Evolutionary conservation across 345 rosid species (phyloP).

Genomic region (Populus deltoides): DNA sequence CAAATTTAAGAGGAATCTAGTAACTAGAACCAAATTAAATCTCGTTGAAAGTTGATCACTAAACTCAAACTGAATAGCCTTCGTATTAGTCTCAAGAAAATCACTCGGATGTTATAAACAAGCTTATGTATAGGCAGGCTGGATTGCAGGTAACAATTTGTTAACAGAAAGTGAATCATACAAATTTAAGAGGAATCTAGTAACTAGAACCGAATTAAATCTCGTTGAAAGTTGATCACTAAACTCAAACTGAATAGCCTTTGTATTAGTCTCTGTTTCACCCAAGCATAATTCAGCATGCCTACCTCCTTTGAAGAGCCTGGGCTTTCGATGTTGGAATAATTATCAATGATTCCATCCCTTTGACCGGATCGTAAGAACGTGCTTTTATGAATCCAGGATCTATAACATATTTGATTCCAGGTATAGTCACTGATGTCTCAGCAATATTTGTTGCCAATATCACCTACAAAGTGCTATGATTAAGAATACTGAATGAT

Average conservation of each 20-base stretch:
- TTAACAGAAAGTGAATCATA: not conserved
- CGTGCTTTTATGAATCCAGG: constrained; percentile 92
- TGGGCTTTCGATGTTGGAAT: constrained; percentile 89
- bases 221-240: constrained; percentile 5
- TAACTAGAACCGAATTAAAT: not conserved
- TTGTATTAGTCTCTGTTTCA: not conserved
- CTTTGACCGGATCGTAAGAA: constrained; percentile 71
- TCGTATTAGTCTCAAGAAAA: too few relatives aligned
- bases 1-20: too few relatives aligned
- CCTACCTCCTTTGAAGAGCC: constrained; percentile 86
- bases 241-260: constrained; percentile 5
- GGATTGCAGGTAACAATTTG: not conserved
- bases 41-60: too few relatives aligned
- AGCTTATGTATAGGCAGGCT: not conserved
- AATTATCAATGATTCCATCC: constrained; percentile 74
- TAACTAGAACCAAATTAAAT: too few relatives aligned
- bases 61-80: too few relatives aligned
- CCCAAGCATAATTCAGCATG: not conserved
- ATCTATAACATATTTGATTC: constrained; percentile 88
- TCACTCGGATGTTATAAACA: not conserved
- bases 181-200: not conserved
- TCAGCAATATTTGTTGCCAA: constrained; percentile 96
- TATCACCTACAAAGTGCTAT: constrained; percentile 50
- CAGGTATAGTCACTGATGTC: constrained; percentile 93
- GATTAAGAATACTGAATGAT: constrained; percentile 9